phyloP scores from a whole-genome alignment of 2,329 filamentous ascomycete genomes.

The Coniella vitis region DNA sequence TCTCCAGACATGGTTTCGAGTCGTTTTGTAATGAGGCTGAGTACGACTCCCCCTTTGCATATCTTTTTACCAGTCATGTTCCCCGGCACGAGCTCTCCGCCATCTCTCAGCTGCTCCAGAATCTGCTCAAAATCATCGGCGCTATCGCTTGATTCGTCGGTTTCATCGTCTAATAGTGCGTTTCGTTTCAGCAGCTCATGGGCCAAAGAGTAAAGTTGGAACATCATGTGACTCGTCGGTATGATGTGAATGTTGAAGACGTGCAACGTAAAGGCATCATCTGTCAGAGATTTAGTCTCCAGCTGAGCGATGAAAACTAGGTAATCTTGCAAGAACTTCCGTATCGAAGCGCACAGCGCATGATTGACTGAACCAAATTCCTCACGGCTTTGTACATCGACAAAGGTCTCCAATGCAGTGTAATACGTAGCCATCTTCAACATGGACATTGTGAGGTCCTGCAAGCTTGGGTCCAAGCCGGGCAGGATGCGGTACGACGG shows the following conservation, averaged over 20 bases:
- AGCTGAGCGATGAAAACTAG: constrained; percentile 87
- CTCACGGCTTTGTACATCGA: constrained; percentile 87
- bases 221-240: constrained; percentile 83
- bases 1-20: constrained; percentile 90
- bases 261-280: constrained; percentile 83
- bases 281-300: constrained; percentile 87
- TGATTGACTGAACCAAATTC: constrained; percentile 95
- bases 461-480: constrained; percentile 83
- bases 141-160: constrained; percentile 64
- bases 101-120: constrained; percentile 79
- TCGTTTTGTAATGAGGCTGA: constrained; percentile 77
- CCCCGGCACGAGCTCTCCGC: constrained; percentile 71
- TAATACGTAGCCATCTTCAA: constrained; percentile 93
- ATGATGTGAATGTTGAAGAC: constrained; percentile 88
- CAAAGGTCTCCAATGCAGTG: constrained; percentile 81
- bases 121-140: constrained; percentile 88
- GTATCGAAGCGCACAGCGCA: constrained; percentile 88
- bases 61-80: constrained; percentile 82
- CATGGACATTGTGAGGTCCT: constrained; percentile 82
- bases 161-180: constrained; percentile 74
- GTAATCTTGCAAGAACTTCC: constrained; percentile 88
- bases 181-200: constrained; percentile 86
- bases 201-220: constrained; percentile 80
- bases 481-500: constrained; percentile 73
- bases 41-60: constrained; percentile 94